A percentile compares a stretch with the other conserved stretches of the same genome.
Evolutionary conservation across 257 asterid genomes (phyloP).

Genomic region (Nyctanthes arbortristis): DNA sequence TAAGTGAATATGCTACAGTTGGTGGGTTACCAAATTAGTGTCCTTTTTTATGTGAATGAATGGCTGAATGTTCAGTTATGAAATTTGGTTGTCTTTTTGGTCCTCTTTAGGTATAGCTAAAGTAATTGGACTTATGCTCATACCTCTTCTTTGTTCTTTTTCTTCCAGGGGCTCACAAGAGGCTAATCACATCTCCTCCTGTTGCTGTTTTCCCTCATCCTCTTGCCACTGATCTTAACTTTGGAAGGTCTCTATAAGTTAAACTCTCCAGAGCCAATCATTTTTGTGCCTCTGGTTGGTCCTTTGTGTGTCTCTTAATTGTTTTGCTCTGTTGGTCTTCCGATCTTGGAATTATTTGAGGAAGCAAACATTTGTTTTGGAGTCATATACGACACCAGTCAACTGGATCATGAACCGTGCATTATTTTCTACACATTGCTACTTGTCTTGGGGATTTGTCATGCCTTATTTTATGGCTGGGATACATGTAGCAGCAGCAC

Average conservation of each 20-base stretch:
- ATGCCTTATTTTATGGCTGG: constrained; percentile 76
- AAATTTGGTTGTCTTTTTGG: neutral
- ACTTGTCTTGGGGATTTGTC: constrained; percentile 96
- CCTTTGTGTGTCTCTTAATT: constrained; percentile 1
- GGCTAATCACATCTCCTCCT: constrained; percentile 91
- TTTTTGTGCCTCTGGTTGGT: constrained; percentile 21
- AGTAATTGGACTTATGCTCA: constrained; percentile 17
- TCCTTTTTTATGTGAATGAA: constrained; percentile 11
- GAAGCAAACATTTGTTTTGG: constrained; percentile 97
- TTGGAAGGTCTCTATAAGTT: constrained; percentile 65
- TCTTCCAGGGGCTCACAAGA: constrained; percentile 77
- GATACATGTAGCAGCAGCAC: constrained; percentile 73
- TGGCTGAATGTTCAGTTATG: constrained; percentile 4
- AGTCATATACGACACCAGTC: constrained; percentile 79
- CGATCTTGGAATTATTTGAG: constrained; percentile 99
- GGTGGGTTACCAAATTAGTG: neutral
- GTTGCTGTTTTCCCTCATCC: constrained; percentile 99
- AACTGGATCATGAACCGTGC: constrained; percentile 98
- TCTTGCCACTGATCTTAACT: constrained; percentile 92
- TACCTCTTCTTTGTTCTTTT: constrained; percentile 16
- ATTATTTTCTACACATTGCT: constrained; percentile 80
- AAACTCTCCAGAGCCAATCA: constrained; percentile 15
- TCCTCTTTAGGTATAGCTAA: neutral
- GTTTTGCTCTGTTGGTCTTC: constrained; percentile 21
- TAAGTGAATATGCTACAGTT: constrained; percentile 6